Evolutionary conservation across 2,329 filamentous ascomycete species (phyloP).

Genomic region (Diaporthe velutina): DNA sequence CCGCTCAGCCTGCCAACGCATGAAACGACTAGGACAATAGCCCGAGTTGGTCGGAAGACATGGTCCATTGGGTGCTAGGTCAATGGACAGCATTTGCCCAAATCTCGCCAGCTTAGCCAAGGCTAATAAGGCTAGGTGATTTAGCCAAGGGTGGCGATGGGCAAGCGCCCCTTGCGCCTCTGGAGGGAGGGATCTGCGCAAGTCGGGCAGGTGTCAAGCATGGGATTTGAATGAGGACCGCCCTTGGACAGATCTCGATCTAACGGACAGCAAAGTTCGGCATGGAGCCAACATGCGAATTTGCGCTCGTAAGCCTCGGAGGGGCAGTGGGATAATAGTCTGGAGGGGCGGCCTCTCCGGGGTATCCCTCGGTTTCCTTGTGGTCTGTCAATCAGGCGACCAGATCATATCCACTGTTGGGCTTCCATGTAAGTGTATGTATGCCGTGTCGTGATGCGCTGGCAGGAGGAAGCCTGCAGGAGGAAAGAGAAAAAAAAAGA

Average conservation of each 20-base stretch:
- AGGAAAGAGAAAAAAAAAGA: background rate
- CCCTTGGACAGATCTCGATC: slow-evolving; percentile 23
- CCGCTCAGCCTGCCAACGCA: slow-evolving; percentile 25
- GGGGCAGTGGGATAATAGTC: background rate
- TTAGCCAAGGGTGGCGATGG: slow-evolving; percentile 12
- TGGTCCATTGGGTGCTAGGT: slow-evolving; percentile 20
- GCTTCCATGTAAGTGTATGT: background rate
- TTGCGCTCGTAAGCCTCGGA: background rate
- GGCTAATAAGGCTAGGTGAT: slow-evolving; percentile 26
- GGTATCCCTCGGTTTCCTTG: background rate
- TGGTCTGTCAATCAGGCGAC: slow-evolving; percentile 11
- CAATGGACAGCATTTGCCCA: slow-evolving; percentile 12
- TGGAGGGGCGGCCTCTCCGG: slow-evolving; percentile 22
- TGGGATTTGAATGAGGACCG: slow-evolving; percentile 25
- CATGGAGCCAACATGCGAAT: slow-evolving; percentile 27
- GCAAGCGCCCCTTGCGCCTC: slow-evolving; percentile 18
- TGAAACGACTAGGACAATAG: slow-evolving; percentile 23
- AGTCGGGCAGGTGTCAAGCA: slow-evolving; percentile 27
- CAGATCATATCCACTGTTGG: slow-evolving; percentile 15
- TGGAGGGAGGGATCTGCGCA: slow-evolving; percentile 13
- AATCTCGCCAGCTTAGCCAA: slow-evolving; percentile 18
- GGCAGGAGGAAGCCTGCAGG: background rate
- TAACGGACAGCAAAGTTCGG: slow-evolving; percentile 5
- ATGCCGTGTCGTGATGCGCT: slow-evolving; percentile 19
- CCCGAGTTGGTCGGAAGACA: slow-evolving; percentile 13